Evolutionary conservation across 2,329 filamentous ascomycete genomes (phyloP), one percentile per base, ranked within the genome.

Genomic region (Colletotrichum liaoningense): DNA sequence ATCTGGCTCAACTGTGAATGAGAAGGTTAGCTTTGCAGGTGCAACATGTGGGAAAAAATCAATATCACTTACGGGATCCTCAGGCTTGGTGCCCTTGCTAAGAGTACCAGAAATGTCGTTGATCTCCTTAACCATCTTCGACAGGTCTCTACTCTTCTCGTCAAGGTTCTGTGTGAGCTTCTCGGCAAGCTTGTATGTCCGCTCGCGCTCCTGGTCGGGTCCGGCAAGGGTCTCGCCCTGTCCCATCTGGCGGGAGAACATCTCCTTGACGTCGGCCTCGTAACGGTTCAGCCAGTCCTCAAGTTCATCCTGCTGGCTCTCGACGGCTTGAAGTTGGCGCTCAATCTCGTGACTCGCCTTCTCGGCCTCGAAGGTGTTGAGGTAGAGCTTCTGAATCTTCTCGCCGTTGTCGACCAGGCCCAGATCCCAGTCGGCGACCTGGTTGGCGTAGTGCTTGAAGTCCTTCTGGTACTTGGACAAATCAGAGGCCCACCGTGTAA

Each of bases 71-170:
- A 97, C 94, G 77, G 94, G 94, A 84, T 97, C 94, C 81, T 97
- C 94, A 33, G 94, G 90, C 84, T 97, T 97, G 83, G 90, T 93
- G 72, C 93, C 95, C 88, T 97, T 98, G 88, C 92, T 96, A 76
- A 99, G 86, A 28, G 92, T 95, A 67, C 94, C 90, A n/a, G 94
- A 97, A 75, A 97, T 96, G 77, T 93, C 91, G 81, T 99, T 99
- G 81, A 99, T 97, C 84, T 98, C 97, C 81, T 97, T 95, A 78
- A 99, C 97, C 95, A 99, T 98, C 84, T 95, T 96, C 60, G 91
- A 92, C 75, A 99, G 87, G 80, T 98, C 95, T 81, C 95, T 94
- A 80, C 95, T 95, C 91, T 98, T 97, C 78, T 97, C 95, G 71
- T 97, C 95, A 76, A 99, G 87, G 76, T 94, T 92, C 80, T 97